Evolutionary conservation across 208 protist genomes (phyloP), one percentile per base, ranked within the genome.

Genomic region (Trypanosoma mega): DNA sequence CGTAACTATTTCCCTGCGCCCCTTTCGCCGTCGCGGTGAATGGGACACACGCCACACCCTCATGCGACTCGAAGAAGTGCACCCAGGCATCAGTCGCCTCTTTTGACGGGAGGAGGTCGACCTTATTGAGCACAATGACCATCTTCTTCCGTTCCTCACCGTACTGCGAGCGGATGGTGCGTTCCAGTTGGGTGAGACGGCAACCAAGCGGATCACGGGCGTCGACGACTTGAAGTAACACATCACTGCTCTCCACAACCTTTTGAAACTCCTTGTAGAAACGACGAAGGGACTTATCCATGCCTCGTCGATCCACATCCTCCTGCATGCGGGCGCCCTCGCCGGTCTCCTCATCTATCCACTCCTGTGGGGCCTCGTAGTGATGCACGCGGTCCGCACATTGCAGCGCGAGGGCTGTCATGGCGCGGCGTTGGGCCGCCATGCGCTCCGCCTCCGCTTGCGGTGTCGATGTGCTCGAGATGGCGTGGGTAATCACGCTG

Each of bases 161-260:
- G 52, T 96, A 94, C 36, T 75, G 52, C 14, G 87, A 90, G 14
- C 92, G 71, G 37, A 99, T 97, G 33, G 69, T 80, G 44, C 92
- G 76, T 81, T 99, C 97, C 5, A 99, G 73, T 31, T 96, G 70
- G 0, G 65, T 76, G 18, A 96, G 96, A 11, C 97, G 87, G 83
- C 97, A 98, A 26, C 97, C 97, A 2, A 98, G 72, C 27, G 98
- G 98, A 73, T 99, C 98, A 49, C 98, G 82, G 1, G 97, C 97
- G 73, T 99, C 98, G 1, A 99, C 74, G 20, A 99, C 97, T 72
- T 99, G 91, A 4, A 99, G 72, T 30, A 99, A 88, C n/a, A 99
- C 95, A 72, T 99, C 97, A 50, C 84, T 85, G 47, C 65, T 85
- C 59, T 98, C 90, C 1, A 98, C 85, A 11, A 98, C 94, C 41